Evolutionary conservation across 805 yeast species (phyloP), one percentile per base, ranked within the genome.

Genomic region (Yamadazyma phyllophila): DNA sequence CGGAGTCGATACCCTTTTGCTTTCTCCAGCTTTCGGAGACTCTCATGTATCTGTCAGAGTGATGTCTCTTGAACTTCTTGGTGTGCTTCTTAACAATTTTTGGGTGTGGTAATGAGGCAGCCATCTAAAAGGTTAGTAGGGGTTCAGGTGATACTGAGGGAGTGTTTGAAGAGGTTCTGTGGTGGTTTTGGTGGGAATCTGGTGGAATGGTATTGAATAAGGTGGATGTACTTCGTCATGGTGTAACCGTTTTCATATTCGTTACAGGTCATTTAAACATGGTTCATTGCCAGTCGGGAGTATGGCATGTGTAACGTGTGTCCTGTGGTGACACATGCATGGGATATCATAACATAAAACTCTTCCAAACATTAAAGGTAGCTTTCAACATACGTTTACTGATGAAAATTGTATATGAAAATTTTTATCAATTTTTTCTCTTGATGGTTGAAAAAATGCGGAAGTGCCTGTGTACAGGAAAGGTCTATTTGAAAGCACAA

Each of bases 1-100:
- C 83, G 64, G 98, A 91, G 83, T 94, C 99, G 74, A 94, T 94
- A 94, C 99, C 99, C 88, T 94, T 94, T 81, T 95, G 99, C 82
- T 94, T 92, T 89, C 99, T 94, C 99, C 99, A 95, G 85, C 84
- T 85, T 80, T 89, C 97, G 69, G 88, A 80, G 65, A 94, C 97
- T 81, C 99, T 91, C 84, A 83, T 85, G 81, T 90, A 92, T 81
- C 97, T 89, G 86, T 94, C 99, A 77, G 97, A 90, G 84, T 94
- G 99, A 78, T 92, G 98, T 83, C 99, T 90, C 92, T 91, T 95
- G 88, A 94, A 94, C 85, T 86, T 87, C 84, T 89, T 89, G 71
- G 90, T 74, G 89, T 91, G 94, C 90, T 94, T 94, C 92, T 94
- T 95, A 77, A 92, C 97, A 80, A 94, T 94, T 92, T 89, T 91